Percentiles rank a stretch among this genome's conserved stretches.
phyloP scores from a whole-genome alignment of 495 filamentous ascomycete species.

The Daldinia caldariorum region DNA sequence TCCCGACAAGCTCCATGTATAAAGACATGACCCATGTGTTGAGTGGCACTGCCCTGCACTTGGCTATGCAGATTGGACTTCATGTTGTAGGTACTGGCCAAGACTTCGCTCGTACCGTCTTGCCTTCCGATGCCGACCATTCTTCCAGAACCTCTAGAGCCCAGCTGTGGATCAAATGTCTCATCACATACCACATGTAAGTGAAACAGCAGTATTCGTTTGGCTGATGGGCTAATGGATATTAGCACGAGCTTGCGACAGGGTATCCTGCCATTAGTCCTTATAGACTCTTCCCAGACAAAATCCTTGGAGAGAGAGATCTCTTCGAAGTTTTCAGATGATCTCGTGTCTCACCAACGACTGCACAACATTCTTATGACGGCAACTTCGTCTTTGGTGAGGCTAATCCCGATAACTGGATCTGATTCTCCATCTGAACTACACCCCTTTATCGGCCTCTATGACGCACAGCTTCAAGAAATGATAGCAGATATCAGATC shows the following conservation, averaged over 20 bases:
- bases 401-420: background rate
- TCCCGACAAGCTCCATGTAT: background rate
- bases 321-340: background rate
- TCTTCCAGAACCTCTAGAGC: background rate
- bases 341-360: background rate
- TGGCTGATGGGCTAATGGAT: background rate
- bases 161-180: background rate
- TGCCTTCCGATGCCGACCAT: background rate
- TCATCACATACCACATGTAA: background rate
- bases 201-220: background rate
- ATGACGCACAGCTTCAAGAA: slow-evolving; percentile 1
- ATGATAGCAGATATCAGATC: background rate
- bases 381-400: background rate
- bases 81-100: background rate
- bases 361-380: background rate
- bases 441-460: background rate
- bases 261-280: background rate
- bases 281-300: background rate
- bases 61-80: background rate
- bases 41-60: background rate
- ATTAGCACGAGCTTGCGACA: background rate
- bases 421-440: background rate
- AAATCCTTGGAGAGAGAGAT: background rate
- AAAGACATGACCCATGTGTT: slow-evolving; percentile 2
- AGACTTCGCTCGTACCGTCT: slow-evolving; percentile 2